Conservation (phyloP, 2,329 filamentous ascomycete species). For the Pseudogymnoascus verrucosus region DNA sequence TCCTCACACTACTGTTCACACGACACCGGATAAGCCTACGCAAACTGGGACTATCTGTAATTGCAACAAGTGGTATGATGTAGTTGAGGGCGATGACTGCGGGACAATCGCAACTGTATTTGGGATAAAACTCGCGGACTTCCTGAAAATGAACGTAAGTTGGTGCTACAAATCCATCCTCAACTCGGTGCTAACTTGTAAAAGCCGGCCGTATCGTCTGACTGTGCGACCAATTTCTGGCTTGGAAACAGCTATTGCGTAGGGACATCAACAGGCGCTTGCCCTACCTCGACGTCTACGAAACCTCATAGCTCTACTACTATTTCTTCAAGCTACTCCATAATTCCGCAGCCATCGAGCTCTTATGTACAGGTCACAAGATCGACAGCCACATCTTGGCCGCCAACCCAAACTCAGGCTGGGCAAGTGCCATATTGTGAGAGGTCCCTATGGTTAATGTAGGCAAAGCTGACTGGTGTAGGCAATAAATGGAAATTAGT, state of each 20-base stretch:
- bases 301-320: slow-evolving; percentile 11
- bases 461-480: not conserved
- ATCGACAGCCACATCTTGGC: slow-evolving; percentile 12
- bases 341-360: slow-evolving; percentile 12
- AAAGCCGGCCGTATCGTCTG: slow-evolving; percentile 23
- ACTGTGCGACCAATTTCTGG: slow-evolving; percentile 25
- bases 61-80: slow-evolving; percentile 10
- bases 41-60: slow-evolving; percentile 3
- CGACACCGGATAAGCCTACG: not conserved
- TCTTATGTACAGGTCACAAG: slow-evolving; percentile 1
- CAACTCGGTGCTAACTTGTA: slow-evolving; percentile 11
- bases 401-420: slow-evolving; percentile 17
- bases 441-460: not conserved
- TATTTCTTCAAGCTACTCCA: slow-evolving; percentile 5
- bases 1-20: slow-evolving; percentile 7
- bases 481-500: slow-evolving; percentile 7
- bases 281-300: slow-evolving; percentile 15
- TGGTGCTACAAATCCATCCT: not conserved
- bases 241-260: slow-evolving; percentile 25
- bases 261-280: slow-evolving; percentile 12
- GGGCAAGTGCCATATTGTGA: slow-evolving; percentile 18
- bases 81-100: slow-evolving; percentile 11
- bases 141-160: slow-evolving; percentile 7
- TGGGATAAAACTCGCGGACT: slow-evolving; percentile 4
- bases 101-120: not conserved